A percentile compares a stretch with the other conserved stretches of the same genome.
These are phyloP conservation scores for Cucurbita argyrosperma DNA, from an alignment of 306 rosid genomes.

Conservation along the genomic window DNA sequence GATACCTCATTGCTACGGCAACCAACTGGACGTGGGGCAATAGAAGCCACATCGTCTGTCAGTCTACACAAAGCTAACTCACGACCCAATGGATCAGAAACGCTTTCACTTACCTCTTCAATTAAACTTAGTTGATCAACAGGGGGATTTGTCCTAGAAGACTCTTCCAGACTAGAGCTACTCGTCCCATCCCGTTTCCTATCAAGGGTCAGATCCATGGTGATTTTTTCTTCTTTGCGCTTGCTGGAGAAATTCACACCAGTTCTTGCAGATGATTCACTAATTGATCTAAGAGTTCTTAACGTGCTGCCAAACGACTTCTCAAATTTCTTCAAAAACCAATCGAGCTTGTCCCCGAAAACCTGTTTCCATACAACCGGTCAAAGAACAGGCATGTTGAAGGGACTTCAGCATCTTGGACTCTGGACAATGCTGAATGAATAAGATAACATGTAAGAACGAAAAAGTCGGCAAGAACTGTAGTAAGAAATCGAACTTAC, in stretches of 20 bases:
- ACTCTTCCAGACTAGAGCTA: conserved; percentile 7
- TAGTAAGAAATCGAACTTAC: conserved; percentile 50
- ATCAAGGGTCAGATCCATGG: conserved; percentile 13
- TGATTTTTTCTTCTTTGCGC: conserved; percentile 10
- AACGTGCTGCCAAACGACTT: conserved; percentile 68
- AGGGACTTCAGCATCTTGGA: conserved; percentile 24
- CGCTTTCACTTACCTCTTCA: conserved; percentile 24
- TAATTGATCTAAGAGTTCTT: conserved; percentile 56
- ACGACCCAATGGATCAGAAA: conserved; percentile 18
- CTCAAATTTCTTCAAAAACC: conserved; percentile 63
- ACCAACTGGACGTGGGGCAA: conserved; percentile 20
- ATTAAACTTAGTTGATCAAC: conserved; percentile 14
- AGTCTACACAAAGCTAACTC: conserved; percentile 29
- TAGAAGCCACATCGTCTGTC: conserved; percentile 27
- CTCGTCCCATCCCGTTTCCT: conserved; percentile 17
- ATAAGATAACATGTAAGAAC: conserved; percentile 27
- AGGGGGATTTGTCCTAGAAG: background rate
- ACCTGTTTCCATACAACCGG: conserved; percentile 42
- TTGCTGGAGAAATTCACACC: conserved; percentile 14
- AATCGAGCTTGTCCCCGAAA: conserved; percentile 55
- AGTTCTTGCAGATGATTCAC: conserved; percentile 25
- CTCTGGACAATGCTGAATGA: conserved; percentile 16
- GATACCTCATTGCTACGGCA: conserved; percentile 15
- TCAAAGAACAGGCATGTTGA: conserved; percentile 24
- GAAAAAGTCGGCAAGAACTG: conserved; percentile 19